These are phyloP conservation scores for Solanum clarkiae DNA, from an alignment of 257 asterid genomes.

Conservation along the genomic window DNA sequence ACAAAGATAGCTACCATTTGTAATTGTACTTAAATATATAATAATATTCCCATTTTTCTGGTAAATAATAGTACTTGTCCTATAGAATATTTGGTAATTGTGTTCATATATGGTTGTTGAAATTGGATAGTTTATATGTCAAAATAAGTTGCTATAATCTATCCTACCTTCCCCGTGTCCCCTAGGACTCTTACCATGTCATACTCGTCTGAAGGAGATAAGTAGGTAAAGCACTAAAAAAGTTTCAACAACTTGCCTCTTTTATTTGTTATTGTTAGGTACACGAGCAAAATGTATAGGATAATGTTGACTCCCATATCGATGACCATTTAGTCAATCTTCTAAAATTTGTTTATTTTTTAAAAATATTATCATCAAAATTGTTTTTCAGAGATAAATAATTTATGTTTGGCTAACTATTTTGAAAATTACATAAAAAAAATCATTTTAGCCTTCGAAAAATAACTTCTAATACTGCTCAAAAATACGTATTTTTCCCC, in stretches of 20 bases:
- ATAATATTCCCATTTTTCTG: background rate
- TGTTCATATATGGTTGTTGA: background rate
- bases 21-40: too few species aligned
- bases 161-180: background rate
- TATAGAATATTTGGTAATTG: background rate
- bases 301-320: background rate
- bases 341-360: background rate
- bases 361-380: accelerated
- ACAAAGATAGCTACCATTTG: too few species aligned
- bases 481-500: too few species aligned
- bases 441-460: too few species aligned
- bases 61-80: background rate
- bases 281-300: background rate
- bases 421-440: background rate
- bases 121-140: background rate
- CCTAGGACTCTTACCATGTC: background rate
- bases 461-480: too few species aligned
- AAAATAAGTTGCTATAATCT: background rate
- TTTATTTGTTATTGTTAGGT: background rate
- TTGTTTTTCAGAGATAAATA: background rate
- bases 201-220: background rate
- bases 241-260: background rate
- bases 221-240: background rate
- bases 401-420: background rate
- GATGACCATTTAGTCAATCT: background rate